Evolutionary conservation across 257 asterid genomes (phyloP).

Genomic region (Avicennia marina): DNA sequence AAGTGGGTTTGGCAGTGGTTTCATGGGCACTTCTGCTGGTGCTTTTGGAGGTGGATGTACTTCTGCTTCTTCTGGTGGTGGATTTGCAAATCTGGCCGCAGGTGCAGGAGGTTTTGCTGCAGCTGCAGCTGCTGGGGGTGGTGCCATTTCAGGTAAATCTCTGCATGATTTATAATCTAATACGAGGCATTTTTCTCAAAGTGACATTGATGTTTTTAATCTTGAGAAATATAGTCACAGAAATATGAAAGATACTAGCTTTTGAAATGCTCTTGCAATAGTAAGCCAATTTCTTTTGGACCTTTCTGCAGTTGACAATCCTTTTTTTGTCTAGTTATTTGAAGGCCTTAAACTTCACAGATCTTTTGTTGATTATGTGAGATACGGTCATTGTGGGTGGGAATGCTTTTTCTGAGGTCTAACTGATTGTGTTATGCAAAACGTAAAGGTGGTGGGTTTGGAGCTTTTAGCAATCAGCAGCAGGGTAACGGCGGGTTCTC

Average conservation of each 20-base stretch:
- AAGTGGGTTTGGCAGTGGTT: constrained; percentile 43
- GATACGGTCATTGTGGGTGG: no score
- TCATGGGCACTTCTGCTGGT: constrained; percentile 28
- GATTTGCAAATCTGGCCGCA: constrained; percentile 42
- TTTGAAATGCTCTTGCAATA: constrained; percentile 5
- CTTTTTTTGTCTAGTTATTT: no score
- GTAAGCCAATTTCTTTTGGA: background rate
- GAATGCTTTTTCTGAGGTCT: background rate
- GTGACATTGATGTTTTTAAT: background rate
- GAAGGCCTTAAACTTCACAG: background rate
- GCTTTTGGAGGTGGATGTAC: constrained; percentile 56
- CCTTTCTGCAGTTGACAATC: no score
- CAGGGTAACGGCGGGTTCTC: constrained; percentile 47
- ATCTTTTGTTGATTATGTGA: background rate
- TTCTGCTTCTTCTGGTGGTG: constrained; percentile 47
- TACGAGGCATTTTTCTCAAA: background rate
- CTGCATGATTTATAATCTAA: background rate
- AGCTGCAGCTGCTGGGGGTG: constrained; percentile 22
- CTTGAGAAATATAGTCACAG: background rate
- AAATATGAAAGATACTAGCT: background rate
- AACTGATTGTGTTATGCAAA: constrained; percentile 17
- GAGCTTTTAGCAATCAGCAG: constrained; percentile 48
- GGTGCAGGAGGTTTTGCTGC: constrained; percentile 58
- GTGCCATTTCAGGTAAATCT: constrained; percentile 31
- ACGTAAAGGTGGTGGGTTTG: constrained; percentile 49